Base-by-base conservation (phyloP, 148 eudicot species). In the Talinum fruticosum region DNA sequence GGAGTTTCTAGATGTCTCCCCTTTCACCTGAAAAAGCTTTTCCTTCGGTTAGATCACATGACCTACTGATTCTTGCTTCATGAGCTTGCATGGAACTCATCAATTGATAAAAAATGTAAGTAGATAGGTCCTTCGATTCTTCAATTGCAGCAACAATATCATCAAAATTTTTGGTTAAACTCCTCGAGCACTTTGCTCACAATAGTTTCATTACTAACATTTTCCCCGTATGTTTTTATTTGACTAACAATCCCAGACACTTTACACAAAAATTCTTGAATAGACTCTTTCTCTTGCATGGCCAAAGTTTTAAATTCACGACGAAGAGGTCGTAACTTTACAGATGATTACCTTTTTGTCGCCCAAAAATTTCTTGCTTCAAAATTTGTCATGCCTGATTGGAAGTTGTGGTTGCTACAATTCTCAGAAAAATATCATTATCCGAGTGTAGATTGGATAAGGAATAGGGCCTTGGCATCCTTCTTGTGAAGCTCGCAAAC, bases 291-390 rank as follows among this genome's bases (percentile, higher is more conserved):
- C 2, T 37, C 54, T 66, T 76, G 19, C 71, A 76, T 41, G 2
- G 10, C 35, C n/a, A 69, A 13, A 15, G 24, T 37, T 19, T 75
- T 71, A 75, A 65, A 75, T 38, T 66, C n/a, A 45, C 16, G 41
- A 44, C 29, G 8, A 28, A 76, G 72, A 1, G 62, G 19, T 32
- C 41, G 78, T 29, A 66, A 45, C 14, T 62, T 64, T 0, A 64
- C 53, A 10, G 67, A n/a, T 61, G 28, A 75, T 62, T 75, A 62
- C 69, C 70, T 64, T 75, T 32, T 66, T 21, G 66, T 76, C 72
- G 6, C 71, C 44, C 4, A 45, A 4, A 29, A 62, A 76, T 38
- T 69, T 76, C 78, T 45, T 66, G 38, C 44, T 76, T 41, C 23
- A 75, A 19, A 26, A 41, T 75, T 4, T 61, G 24, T 57, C 72